Conservation (phyloP, 225 moss, liverwort and hornwort species). For the Physcomitrium patens region DNA sequence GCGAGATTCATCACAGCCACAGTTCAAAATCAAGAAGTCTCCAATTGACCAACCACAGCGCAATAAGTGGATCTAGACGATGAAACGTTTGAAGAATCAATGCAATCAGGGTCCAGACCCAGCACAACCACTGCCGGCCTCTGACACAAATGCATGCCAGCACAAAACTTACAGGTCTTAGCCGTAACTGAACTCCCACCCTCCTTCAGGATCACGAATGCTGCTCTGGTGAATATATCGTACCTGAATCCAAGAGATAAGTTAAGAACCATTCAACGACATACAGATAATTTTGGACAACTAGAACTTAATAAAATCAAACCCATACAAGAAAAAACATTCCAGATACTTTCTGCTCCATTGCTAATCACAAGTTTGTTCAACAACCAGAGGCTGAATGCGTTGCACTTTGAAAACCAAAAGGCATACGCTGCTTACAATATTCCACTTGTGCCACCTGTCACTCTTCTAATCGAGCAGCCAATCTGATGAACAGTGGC, state of each 20-base stretch:
- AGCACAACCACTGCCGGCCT: slow-evolving; percentile 12
- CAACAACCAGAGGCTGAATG: not conserved
- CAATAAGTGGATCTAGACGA: slow-evolving; percentile 13
- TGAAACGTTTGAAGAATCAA: slow-evolving; percentile 11
- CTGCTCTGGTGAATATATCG: slow-evolving; percentile 87
- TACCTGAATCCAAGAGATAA: slow-evolving; percentile 55
- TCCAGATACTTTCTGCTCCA: not conserved
- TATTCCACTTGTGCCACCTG: slow-evolving; percentile 97
- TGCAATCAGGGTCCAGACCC: slow-evolving; percentile 15
- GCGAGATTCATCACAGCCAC: too few species aligned
- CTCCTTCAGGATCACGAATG: slow-evolving; percentile 69
- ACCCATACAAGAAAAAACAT: slow-evolving; percentile 1
- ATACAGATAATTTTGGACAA: slow-evolving; percentile 15
- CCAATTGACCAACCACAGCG: slow-evolving; percentile 15
- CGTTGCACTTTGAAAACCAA: not conserved
- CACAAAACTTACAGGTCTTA: slow-evolving; percentile 65
- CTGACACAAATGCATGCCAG: not conserved
- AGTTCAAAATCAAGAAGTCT: not conserved
- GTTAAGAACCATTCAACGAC: not conserved
- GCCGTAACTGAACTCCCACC: slow-evolving; percentile 52
- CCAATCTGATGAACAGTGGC: slow-evolving; percentile 89
- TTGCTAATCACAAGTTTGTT: slow-evolving; percentile 13
- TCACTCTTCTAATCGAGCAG: slow-evolving; percentile 74
- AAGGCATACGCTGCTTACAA: slow-evolving; percentile 55
- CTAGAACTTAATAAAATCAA: not conserved